Conservation (phyloP, 805 yeast species). For the Lachancea lanzarotensis region DNA sequence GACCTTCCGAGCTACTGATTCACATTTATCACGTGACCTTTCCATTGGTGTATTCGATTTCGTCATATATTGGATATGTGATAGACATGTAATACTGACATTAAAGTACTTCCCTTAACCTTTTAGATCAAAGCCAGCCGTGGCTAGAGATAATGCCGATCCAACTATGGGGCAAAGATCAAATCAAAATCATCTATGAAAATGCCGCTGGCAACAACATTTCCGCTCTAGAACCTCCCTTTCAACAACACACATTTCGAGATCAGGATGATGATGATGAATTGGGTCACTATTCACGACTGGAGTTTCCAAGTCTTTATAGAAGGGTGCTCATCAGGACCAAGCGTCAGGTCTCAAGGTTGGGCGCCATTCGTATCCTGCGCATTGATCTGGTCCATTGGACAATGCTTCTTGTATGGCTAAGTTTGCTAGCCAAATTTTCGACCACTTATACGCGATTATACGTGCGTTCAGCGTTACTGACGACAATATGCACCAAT, state of each 20-base stretch:
- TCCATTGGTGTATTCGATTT: no score
- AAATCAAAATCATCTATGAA: slow-evolving; percentile 10
- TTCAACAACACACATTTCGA: no score
- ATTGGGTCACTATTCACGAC: not conserved
- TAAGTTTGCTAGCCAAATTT: slow-evolving; percentile 43
- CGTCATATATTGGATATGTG: no score
- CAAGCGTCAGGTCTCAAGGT: not conserved
- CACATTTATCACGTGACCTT: no score
- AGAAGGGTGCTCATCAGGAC: not conserved
- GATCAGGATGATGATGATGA: not conserved
- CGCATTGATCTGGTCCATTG: slow-evolving; percentile 55
- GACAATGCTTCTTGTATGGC: slow-evolving; percentile 43
- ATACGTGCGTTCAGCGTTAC: slow-evolving; percentile 57
- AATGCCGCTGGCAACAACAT: not conserved
- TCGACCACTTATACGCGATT: slow-evolving; percentile 53
- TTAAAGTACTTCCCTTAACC: no score
- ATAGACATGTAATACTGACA: no score
- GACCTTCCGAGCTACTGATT: no score
- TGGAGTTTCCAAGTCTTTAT: not conserved
- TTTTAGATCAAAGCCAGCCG: no score
- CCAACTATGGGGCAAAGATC: slow-evolving; percentile 19
- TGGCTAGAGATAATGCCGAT: slow-evolving; percentile 20
- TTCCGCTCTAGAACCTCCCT: no score
- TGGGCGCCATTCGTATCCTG: slow-evolving; percentile 21
- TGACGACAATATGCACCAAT: slow-evolving; percentile 79